A percentile compares a stretch with the other conserved stretches of the same genome.
phyloP scores from a whole-genome alignment of 129 eudicot genomes.

The sunflower (Helianthus annuus) region HanXRQr2.0-SUNRISE NC_035442.2:44392133-44392632 shows the following conservation, averaged over 20 bases:
- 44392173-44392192: constrained; percentile 31
- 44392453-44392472: too few species aligned
- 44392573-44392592: too few species aligned
- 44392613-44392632: too few species aligned
- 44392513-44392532: too few species aligned
- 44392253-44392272: constrained; percentile 38
- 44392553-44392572: too few species aligned
- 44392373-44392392: constrained; percentile 9
- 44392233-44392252: constrained; percentile 48
- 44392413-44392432: neutral
- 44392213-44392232: constrained; percentile 56
- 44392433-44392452: neutral
- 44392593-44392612: too few species aligned
- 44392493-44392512: too few species aligned
- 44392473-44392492: too few species aligned
- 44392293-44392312: constrained; percentile 19
- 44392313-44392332: neutral
- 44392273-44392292: constrained; percentile 78
- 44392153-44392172: constrained; percentile 32
- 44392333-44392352: neutral
- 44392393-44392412: neutral
- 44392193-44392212: constrained; percentile 54
- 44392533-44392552: too few species aligned
- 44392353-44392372: neutral
- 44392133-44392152: constrained; percentile 71